Evolutionary conservation across 2,329 filamentous ascomycete genomes (phyloP).

Genomic region (Sporothrix pseudoabietina): DNA sequence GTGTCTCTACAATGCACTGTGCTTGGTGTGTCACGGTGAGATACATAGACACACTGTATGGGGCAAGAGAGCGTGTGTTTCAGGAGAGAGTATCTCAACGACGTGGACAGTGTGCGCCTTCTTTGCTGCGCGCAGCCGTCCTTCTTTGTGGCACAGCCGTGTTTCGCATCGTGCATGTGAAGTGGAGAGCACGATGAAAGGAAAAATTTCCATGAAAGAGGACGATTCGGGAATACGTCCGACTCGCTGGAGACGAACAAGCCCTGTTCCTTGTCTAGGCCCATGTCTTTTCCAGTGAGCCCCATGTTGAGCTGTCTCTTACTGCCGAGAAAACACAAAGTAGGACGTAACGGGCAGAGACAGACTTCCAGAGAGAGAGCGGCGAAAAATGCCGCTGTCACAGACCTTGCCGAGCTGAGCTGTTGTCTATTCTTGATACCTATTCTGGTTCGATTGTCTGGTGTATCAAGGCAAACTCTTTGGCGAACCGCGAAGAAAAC

Average conservation of each 20-base stretch:
- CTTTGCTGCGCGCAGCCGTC: background rate
- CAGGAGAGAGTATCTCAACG: background rate
- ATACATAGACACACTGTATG: background rate
- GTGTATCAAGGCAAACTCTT: background rate
- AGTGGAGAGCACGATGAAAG: background rate
- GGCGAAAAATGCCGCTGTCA: background rate
- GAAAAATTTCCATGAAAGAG: background rate
- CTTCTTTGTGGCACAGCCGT: constrained; percentile 18
- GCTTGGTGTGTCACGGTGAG: background rate
- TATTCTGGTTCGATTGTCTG: background rate
- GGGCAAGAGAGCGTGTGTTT: background rate
- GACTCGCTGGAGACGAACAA: constrained; percentile 23
- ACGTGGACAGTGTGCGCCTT: background rate
- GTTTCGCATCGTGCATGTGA: constrained; percentile 24
- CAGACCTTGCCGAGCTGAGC: background rate
- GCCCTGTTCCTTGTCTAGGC: background rate
- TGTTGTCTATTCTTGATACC: background rate
- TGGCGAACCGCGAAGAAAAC: background rate
- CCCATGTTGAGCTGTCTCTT: background rate
- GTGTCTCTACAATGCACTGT: background rate
- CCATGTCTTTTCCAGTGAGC: background rate
- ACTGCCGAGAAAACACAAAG: background rate
- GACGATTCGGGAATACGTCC: constrained; percentile 21
- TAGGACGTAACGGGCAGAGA: background rate
- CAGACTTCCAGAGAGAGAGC: background rate